Percentiles rank a stretch among this genome's conserved stretches.
phyloP scores from a whole-genome alignment of 176 grass and related monocot genomes.

The Ensete ventricosum region DNA sequence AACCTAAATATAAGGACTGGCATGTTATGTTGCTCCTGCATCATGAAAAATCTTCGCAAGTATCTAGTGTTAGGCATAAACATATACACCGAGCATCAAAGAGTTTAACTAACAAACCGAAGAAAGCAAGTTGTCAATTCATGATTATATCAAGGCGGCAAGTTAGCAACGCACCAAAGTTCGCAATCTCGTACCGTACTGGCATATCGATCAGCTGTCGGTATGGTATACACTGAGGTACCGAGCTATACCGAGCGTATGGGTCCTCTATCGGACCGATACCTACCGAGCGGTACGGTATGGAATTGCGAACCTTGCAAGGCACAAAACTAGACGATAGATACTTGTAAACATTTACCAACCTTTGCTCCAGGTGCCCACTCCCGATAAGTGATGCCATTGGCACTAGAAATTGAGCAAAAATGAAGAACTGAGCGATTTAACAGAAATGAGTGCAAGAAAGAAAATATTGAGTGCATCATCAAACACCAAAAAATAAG shows the following conservation, averaged over 20 bases:
- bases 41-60: not conserved
- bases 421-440: not conserved
- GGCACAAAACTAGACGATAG: not conserved
- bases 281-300: too few species aligned
- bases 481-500: too few species aligned
- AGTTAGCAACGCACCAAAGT: not conserved
- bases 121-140: not conserved
- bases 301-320: not conserved
- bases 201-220: too few species aligned
- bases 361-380: constrained; percentile 92
- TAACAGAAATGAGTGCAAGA: not conserved
- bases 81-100: not conserved
- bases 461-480: not conserved
- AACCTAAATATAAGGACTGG: not conserved
- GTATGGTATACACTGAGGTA: too few species aligned
- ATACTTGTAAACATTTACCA: constrained; percentile 18
- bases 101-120: not conserved
- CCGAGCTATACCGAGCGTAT: too few species aligned
- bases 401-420: constrained; percentile 31
- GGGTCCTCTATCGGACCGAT: too few species aligned
- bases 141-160: not conserved
- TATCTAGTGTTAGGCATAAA: not conserved
- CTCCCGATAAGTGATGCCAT: constrained; percentile 86
- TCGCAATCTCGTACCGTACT: too few species aligned
- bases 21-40: not conserved